Percentiles rank a stretch among this genome's conserved stretches.
Evolutionary conservation across 2,329 filamentous ascomycete species (phyloP).

Genomic region (Colletotrichum sp.): DNA sequence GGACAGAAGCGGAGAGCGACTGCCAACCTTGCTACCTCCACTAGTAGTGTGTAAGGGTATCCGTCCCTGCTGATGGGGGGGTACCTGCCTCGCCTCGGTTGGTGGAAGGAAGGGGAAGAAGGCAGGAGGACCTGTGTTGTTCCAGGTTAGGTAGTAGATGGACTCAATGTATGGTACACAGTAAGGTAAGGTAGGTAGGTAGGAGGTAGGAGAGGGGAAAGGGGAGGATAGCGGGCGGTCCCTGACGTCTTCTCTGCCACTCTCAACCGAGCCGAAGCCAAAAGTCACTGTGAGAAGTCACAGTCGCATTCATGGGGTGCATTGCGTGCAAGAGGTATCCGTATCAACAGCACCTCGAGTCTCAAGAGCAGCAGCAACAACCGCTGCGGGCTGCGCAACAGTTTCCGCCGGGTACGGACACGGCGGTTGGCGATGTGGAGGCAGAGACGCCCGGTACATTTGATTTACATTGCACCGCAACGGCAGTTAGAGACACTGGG

Average conservation of each 20-base stretch:
- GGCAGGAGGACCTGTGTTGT: background rate
- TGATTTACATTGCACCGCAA: constrained; percentile 4
- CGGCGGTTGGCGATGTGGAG: constrained; percentile 13
- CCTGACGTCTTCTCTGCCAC: background rate
- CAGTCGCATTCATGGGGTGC: background rate
- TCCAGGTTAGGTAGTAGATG: background rate
- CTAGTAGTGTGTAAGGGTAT: background rate
- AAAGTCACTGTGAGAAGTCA: background rate
- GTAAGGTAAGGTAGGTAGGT: background rate
- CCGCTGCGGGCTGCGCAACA: background rate
- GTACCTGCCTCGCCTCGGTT: background rate
- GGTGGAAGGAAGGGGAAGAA: background rate
- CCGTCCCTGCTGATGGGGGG: background rate
- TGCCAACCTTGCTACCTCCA: background rate
- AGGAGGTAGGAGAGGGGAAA: background rate
- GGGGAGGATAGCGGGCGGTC: background rate
- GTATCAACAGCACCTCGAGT: background rate
- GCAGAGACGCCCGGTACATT: constrained; percentile 1
- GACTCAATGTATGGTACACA: background rate
- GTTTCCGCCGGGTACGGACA: constrained; percentile 6
- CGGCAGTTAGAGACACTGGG: constrained; percentile 9
- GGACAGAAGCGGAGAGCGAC: background rate
- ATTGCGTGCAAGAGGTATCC: background rate
- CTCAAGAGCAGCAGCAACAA: background rate
- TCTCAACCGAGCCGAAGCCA: background rate